Evolutionary conservation across 164 flowering plant species (phyloP).

Genomic region (Cinnamomum micranthum): DNA sequence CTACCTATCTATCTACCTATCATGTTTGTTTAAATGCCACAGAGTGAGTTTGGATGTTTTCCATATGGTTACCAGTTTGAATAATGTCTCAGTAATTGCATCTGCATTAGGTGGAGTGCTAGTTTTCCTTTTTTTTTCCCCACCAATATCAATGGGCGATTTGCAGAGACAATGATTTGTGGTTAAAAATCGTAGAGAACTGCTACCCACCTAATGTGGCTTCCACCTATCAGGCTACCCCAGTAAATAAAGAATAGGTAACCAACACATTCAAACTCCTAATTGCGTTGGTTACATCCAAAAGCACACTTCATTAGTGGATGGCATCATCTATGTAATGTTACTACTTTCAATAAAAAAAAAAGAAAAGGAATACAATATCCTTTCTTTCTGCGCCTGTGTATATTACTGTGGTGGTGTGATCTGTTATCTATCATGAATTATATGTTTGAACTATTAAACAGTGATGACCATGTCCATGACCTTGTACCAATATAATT

Average conservation of each 20-base stretch:
- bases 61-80: too few relatives aligned
- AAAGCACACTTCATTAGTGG: too few relatives aligned
- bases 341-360: background rate
- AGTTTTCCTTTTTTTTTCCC: too few relatives aligned
- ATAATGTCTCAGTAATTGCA: background rate
- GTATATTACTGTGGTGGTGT: background rate
- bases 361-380: background rate
- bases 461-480: background rate
- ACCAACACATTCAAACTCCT: too few relatives aligned
- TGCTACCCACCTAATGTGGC: background rate
- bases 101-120: too few relatives aligned
- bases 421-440: background rate
- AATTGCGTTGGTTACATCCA: too few relatives aligned
- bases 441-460: background rate
- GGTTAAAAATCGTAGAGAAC: background rate
- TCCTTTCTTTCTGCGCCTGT: background rate
- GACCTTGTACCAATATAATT: background rate
- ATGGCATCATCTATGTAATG: background rate
- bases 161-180: background rate
- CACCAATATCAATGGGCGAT: background rate
- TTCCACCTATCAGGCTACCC: too few relatives aligned
- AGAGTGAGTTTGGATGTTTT: too few relatives aligned
- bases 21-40: background rate
- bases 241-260: background rate
- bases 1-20: background rate